Evolutionary conservation across 257 asterid species (phyloP).

Genomic region (Capsicum chinense): DNA sequence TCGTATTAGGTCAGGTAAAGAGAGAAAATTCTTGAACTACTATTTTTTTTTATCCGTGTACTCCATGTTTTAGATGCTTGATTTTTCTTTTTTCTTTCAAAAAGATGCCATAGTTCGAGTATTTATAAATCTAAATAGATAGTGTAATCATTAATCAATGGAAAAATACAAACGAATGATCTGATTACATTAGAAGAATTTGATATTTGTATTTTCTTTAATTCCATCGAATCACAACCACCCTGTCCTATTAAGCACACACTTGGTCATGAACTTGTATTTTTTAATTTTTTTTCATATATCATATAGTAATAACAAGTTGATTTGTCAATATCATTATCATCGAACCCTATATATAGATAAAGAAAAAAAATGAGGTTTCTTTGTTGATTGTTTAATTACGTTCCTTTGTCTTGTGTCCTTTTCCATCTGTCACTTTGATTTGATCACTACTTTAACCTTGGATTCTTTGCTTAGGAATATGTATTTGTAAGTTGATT

Average conservation of each 20-base stretch:
- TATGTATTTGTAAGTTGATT: background rate
- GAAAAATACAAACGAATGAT: background rate
- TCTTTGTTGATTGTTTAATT: conserved; percentile 11
- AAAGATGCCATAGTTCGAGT: background rate
- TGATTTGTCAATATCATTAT: conserved; percentile 1
- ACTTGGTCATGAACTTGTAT: background rate
- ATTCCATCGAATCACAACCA: background rate
- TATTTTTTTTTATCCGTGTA: background rate
- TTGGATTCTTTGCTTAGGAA: background rate
- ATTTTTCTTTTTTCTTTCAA: background rate
- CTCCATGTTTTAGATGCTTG: background rate
- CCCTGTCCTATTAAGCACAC: conserved; percentile 12
- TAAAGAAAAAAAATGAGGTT: background rate
- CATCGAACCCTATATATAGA: background rate
- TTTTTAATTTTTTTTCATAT: background rate
- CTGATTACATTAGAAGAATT: background rate
- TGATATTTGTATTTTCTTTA: background rate
- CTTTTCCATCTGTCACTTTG: background rate
- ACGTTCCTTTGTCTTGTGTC: conserved; percentile 19
- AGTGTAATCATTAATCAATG: conserved; percentile 19
- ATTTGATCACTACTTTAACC: conserved; percentile 5
- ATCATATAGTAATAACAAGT: background rate
- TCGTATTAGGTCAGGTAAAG: background rate
- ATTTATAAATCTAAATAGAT: background rate
- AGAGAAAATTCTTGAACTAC: background rate